Evolutionary conservation across 1,139 yeast genomes (phyloP), one percentile per base, ranked within the genome.

Genomic region (Yamadazyma aaseri): DNA sequence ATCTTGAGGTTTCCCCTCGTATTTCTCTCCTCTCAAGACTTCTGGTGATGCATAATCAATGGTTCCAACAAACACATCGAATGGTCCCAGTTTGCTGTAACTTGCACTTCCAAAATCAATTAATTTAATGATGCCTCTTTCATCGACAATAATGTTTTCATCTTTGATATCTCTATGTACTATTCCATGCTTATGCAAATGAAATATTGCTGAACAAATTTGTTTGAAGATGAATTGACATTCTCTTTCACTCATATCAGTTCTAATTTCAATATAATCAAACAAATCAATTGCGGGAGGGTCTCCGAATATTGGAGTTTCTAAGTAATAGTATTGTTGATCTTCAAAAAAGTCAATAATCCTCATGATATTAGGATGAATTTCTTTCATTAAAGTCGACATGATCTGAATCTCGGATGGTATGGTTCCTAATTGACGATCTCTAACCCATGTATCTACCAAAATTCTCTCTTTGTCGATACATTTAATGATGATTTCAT

Each of bases 51-150:
- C 97, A 57, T 90, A 92, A 57, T 92, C 97, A 26, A 92, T 80
- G 0, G 98, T 92, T 2, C 98, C 98, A 2, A 92, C 97, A 62
- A 92, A 92, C 8, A 90, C 96, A 50, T 90, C 96, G 61, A 90
- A 92, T 3, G 97, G 97, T 0, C 97, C 97, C 59, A 82, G 90
- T 44, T 76, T 79, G 15, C 81, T 76, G 57, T 87, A 86, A 0
- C 97, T 96, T 1, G 97, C 96, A 36, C 95, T 82, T 0, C 98
- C 98, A 60, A 89, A 92, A 60, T 92, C 98, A 53, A 92, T 92
- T 40, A 92, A 66, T 57, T 90, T 90, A 38, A 87, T 81, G 23
- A 79, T 65, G 3, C 86, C 86, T 40, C 78, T 69, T 38, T 79
- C 79, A 51, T 92, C 96, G 31, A 92, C 85, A 48, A 92, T 86